Evolutionary conservation across 225 moss, liverwort and hornwort genomes (phyloP).

Genomic region (Sphagnum tenellum): DNA sequence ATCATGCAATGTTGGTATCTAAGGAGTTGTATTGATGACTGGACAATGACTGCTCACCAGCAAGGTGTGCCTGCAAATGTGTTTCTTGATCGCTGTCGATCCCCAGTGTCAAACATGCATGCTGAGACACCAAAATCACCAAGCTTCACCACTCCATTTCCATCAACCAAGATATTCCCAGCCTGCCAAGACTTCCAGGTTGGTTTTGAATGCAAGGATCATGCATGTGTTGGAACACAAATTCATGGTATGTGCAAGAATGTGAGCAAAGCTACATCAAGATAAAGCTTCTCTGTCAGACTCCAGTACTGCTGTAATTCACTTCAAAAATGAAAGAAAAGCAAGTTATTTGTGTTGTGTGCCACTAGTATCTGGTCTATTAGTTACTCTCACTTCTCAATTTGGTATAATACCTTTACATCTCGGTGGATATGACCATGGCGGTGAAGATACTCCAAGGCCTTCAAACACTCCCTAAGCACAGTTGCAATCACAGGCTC

Average conservation of each 20-base stretch:
- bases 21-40: neutral
- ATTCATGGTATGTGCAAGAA: no score
- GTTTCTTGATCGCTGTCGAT: constrained; percentile 75
- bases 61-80: constrained; percentile 72
- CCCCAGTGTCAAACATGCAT: constrained; percentile 77
- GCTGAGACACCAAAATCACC: constrained; percentile 74
- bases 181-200: constrained; percentile 32
- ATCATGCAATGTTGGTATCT: neutral
- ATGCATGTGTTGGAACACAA: no score
- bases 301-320: no score
- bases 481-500: constrained; percentile 79
- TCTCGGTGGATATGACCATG: constrained; percentile 87
- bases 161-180: constrained; percentile 77
- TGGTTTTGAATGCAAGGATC: no score
- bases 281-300: no score
- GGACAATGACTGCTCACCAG: constrained; percentile 29
- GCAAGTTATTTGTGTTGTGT: no score
- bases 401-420: constrained; percentile 46
- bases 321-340: no score
- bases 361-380: no score
- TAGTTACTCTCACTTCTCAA: neutral
- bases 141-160: constrained; percentile 67
- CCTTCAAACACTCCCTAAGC: constrained; percentile 61
- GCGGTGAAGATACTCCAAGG: constrained; percentile 65
- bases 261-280: no score